Evolutionary conservation across 2,329 filamentous ascomycete species (phyloP), one percentile per base, ranked within the genome.

Genomic region (Pestalotiopsis sp.): DNA sequence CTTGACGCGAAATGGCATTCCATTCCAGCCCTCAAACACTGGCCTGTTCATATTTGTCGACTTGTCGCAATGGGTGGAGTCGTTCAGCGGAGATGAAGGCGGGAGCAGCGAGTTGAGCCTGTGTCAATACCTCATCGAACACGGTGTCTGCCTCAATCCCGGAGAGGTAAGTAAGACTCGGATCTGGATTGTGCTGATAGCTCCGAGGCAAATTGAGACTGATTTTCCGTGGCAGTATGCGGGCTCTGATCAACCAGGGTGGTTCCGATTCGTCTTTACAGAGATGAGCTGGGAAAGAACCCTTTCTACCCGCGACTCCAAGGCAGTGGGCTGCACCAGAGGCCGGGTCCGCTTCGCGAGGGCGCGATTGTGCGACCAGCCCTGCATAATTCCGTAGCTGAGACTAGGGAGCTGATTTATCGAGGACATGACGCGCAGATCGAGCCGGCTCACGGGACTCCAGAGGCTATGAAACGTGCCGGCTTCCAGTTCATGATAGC

Each of bases 261-360:
- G 39, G n/a, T 64, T 64, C 41, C 38, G 62, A 45, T 38, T 64
- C 36, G 62, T 64, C 11, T 64, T 49, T 9, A 27, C 62, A 14
- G 39, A 52, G 6, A 23, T 27, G 17, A 52, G n/a, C 2, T 52
- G 45, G 6, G 14, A 52, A 20, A 52, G n/a, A 52, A 20, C 14
- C 13, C 4, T 20, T 52, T 52, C 45, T n/a, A 52, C 2, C 17
- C 45, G 45, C 3, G n/a, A 52, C 45, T 52, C 45, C n/a, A 52
- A 3, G 20, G n/a, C 17, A 52, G n/a, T 52, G 7, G n/a, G 45
- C 45, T 52, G n/a, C 17, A 52, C 45, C 45, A 52, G 45, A 9
- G 45, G 45, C 45, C 4, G 14, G 45, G 45, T 52, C 17, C 45
- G 45, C 17, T 52, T 52, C 45, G 45, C 13, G 6, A 52, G 45